Evolutionary conservation across 75 land plant genomes (phyloP).

Genomic region (Cunninghamia lanceolata): DNA sequence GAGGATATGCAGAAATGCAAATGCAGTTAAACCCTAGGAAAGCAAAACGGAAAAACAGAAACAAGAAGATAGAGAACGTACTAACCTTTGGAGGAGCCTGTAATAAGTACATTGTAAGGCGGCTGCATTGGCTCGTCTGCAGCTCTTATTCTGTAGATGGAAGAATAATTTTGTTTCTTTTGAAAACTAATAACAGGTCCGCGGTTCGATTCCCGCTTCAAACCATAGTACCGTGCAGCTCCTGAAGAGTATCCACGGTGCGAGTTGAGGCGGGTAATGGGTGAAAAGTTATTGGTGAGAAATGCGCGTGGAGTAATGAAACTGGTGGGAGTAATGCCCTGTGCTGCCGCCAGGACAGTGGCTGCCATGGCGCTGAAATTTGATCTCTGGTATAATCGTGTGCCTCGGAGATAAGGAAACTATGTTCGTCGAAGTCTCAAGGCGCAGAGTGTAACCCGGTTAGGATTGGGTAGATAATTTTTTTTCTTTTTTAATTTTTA

Average conservation of each 20-base stretch:
- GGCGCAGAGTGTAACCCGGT: background rate
- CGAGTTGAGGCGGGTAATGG: background rate
- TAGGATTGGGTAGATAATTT: background rate
- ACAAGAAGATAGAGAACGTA: background rate
- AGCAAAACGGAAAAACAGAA: background rate
- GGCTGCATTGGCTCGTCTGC: conserved; percentile 52
- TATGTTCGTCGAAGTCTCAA: background rate
- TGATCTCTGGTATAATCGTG: background rate
- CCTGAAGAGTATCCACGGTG: background rate
- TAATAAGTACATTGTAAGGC: conserved; percentile 86
- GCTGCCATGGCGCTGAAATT: background rate
- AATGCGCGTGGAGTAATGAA: background rate
- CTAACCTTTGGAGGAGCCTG: conserved; percentile 92
- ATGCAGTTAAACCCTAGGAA: background rate
- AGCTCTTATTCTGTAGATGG: conserved; percentile 6
- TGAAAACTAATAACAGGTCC: background rate
- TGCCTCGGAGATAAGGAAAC: background rate
- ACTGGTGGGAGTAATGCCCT: background rate
- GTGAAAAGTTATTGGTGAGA: background rate
- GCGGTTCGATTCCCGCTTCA: conserved; percentile 1
- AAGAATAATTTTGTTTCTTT: background rate
- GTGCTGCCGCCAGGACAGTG: background rate
- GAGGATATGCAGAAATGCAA: background rate
- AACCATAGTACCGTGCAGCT: background rate
- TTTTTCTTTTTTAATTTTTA: too few relatives aligned